Evolutionary conservation across 768 basidiomycete species (phyloP), one percentile per base, ranked within the genome.

Genomic region (Pisolithus orientalis): DNA sequence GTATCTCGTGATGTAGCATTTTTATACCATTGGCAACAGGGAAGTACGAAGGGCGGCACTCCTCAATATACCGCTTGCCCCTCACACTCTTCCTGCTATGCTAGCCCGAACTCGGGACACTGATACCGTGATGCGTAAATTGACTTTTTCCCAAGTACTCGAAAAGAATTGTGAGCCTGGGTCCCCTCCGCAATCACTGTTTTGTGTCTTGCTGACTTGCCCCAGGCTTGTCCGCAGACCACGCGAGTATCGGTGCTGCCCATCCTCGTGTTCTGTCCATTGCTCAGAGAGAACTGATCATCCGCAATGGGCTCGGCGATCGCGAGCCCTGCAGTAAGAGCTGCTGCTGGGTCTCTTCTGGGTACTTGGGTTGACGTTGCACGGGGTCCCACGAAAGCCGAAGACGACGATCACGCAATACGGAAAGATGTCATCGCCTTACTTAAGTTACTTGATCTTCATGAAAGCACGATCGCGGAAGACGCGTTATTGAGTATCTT

Each of bases 21-120:
- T 21, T 44, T 17, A 44, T 21, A 13, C n/a, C 17, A 44, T 25
- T 11, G 13, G 5, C n/a, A 39, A 25, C 60, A 94, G 91, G 3
- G 94, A 97, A 46, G 94, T 97, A 17, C 93, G 95, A 4, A 82
- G 87, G 31, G 83, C 85, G 0, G 80, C 82, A 0, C 72, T 96
- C 0, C 72, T 85, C 52, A 89, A 90, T 57, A 76, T 94, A 1
- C 81, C 85, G 0, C 65, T 84, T 7, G 76, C 74, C 32, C 61
- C 68, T 0, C 59, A 67, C 0, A 87, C 85, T 0, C 70, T 97
- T 0, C 76, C 83, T 0, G 70, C 73, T 32, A 77, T 97, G 40
- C 77, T 98, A 9, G 74, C 78, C 1, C 82, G 94, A 28, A 85
- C 83, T 3, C 81, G 90, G 21, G 95, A 98, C 63, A 75, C 80